Base-by-base conservation (phyloP, 2,329 filamentous ascomycete species). In the Corinectria fuckeliana region DNA sequence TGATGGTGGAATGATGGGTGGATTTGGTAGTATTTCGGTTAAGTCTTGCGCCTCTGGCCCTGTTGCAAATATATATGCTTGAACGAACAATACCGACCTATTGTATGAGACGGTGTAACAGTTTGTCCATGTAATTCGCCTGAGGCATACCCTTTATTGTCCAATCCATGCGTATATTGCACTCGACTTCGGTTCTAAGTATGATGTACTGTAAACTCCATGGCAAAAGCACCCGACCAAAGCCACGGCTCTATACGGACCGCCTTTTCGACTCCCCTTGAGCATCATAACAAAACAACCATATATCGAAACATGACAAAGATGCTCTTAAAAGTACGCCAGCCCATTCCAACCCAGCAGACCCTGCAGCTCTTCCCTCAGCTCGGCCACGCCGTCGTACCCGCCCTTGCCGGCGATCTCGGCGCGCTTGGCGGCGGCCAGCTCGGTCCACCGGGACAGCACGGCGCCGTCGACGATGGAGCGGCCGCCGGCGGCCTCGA, bases 391-490 rank as follows among this genome's bases (percentile, higher is more conserved):
- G 62, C 86, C 84, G 6, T 78, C 76, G 10, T 85, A 87, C 0
- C 92, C 93, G 2, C 91, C 89, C 65, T 92, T 85, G 1, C 87
- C 85, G 1, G 92, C 85, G 44, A 94, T 87, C 76, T 96, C 93
- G 6, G 81, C 83, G 66, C 89, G 81, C 64, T 89, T 86, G 49
- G 89, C 88, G 41, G 88, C 88, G 5, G 90, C 85, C 63, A 96
- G 75, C 76, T 95, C 92, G 38, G 85, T 82, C 87, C 92, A 95
- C 57, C 92, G 78, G 59, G 85, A 82, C 61, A 97, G 74, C 38
- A 97, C 71, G n/a, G 82, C 84, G 0, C 92, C 93, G 72, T 97
- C 93, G 4, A 97, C 83, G 50, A 96, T 84, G 2, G 85, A 88
- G 16, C 91, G 80, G 1, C 85, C 85, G 0, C 82, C 85, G 65